Base-by-base conservation (phyloP, 345 rosid species). In the Ceriops tagal region DNA sequence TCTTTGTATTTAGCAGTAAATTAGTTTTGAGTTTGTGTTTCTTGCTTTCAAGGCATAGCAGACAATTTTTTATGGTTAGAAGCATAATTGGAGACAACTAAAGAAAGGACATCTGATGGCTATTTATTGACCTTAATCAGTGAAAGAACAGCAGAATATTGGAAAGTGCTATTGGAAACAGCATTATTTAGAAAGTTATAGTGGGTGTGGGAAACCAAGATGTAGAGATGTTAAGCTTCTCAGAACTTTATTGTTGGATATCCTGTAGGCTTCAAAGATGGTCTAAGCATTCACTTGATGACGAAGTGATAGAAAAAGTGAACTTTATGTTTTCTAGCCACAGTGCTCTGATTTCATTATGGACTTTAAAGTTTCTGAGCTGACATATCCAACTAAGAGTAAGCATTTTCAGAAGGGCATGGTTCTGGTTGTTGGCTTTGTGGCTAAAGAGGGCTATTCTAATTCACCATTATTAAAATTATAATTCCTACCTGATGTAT, bases 291-390 rank as follows among this genome's bases (percentile, higher is more conserved):
- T 66, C n/a, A 6, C 20, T 16, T 46, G 27, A 20, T 58, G 26
- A 46, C 8, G 6, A 39, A 27, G 43, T 28, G 8, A 8, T 28
- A 65, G 27, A 28, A 20, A 19, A 65, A 5, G 19, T 28, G 27
- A 65, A 11, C 27, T 49, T 49, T 64, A n/a, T 20, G n/a, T 31
- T 49, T n/a, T 20, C 26, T 62, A 63, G 53, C 66, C 21, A 63
- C 31, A 31, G 49, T 31, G 11, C 30, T 26, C 20, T 26, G 26
- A 20, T 53, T 66, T 26, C 11, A 66, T 28, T 3, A 1, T 66
- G 59, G 26, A 52, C 35, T 43, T 53, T 47, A 11, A 22, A 31
- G 34, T 66, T 46, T 30, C 69, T 53, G 32, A 11, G 6, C 19
- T n/a, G 20, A 31, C 11, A n/a, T 52, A 28, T 8, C 51, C 46